These are phyloP conservation scores for Monilinia fructicola DNA, from an alignment of 2,329 filamentous ascomycete species.

Conservation along the genomic window DNA sequence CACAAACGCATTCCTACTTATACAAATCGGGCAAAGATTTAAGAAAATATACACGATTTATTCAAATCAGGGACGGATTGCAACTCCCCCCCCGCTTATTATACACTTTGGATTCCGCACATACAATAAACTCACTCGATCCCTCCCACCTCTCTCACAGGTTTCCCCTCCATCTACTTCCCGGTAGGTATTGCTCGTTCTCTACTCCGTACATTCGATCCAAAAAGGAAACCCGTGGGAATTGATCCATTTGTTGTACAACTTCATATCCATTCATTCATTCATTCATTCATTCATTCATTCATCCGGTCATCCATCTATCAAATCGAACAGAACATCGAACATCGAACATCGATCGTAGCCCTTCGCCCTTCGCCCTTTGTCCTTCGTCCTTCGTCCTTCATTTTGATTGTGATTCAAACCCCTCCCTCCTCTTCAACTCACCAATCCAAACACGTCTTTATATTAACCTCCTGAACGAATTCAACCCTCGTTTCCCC, in stretches of 20 bases:
- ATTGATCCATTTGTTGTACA: background rate
- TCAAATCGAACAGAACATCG: background rate
- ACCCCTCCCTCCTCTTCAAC: background rate
- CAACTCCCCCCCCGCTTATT: no score
- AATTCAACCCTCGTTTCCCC: conserved; percentile 2
- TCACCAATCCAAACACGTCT: background rate
- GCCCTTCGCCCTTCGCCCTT: conserved; percentile 10
- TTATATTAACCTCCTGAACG: conserved; percentile 11
- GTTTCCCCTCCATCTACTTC: background rate
- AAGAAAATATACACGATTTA: background rate
- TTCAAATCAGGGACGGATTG: no score
- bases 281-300: background rate
- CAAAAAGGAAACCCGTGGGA: background rate
- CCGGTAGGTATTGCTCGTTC: no score
- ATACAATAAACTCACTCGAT: no score
- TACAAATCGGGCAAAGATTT: background rate
- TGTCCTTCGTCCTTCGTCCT: conserved; percentile 7
- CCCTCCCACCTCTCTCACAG: no score
- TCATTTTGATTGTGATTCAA: background rate
- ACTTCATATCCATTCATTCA: background rate
- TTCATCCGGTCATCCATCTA: background rate
- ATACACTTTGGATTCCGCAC: no score
- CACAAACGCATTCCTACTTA: background rate
- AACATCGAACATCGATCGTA: background rate
- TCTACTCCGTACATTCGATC: background rate